Conservation (phyloP, 1,139 yeast species). For the Yamadazyma sp. region DNA sequence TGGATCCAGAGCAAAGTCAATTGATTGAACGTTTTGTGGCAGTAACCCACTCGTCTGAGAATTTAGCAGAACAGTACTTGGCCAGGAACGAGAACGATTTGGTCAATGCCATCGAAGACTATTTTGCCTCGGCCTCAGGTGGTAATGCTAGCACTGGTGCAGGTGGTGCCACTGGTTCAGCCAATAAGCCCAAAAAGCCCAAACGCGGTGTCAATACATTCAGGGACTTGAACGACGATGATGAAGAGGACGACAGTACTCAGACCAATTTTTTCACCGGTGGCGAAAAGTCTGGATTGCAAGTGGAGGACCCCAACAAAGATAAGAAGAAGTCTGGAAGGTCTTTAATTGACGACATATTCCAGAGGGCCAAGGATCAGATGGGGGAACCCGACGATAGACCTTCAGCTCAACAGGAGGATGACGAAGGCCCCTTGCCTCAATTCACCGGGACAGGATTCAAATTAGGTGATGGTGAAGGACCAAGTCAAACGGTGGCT, state of each 20-base stretch:
- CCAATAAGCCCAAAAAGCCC: slow-evolving; percentile 6
- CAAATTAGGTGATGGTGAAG: slow-evolving; percentile 68
- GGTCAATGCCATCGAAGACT: slow-evolving; percentile 45
- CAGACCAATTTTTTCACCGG: slow-evolving; percentile 86
- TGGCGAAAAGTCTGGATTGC: slow-evolving; percentile 91
- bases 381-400: slow-evolving; percentile 46
- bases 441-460: slow-evolving; percentile 74
- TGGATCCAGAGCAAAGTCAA: slow-evolving; percentile 9
- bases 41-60: slow-evolving; percentile 37
- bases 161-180: slow-evolving; percentile 2
- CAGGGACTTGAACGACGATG: slow-evolving; percentile 49
- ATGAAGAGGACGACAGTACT: slow-evolving; percentile 63
- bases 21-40: slow-evolving; percentile 53
- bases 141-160: slow-evolving; percentile 2
- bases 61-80: slow-evolving; percentile 46
- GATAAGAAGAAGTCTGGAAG: slow-evolving; percentile 40
- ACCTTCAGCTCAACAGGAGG: slow-evolving; percentile 33
- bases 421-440: slow-evolving; percentile 11
- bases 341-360: slow-evolving; percentile 47
- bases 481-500: slow-evolving; percentile 38
- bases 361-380: slow-evolving; percentile 46
- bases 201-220: slow-evolving; percentile 42
- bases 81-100: slow-evolving; percentile 38
- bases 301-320: slow-evolving; percentile 87
- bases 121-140: slow-evolving; percentile 23